Conservation (phyloP, 352 stramenopile species). For the Globisporangium apiculatum region DNA sequence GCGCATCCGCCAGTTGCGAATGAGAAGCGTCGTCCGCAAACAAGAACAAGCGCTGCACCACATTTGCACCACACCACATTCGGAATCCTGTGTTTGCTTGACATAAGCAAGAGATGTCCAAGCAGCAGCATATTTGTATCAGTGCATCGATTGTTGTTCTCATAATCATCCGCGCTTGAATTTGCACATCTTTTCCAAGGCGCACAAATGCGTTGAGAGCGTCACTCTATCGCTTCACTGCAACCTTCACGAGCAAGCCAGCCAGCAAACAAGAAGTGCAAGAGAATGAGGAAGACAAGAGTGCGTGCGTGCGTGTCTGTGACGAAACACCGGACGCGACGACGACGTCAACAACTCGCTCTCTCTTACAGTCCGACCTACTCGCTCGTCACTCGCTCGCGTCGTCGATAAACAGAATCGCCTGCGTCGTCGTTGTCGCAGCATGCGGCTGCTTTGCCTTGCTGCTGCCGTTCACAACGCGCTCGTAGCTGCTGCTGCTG, state of each 20-base stretch:
- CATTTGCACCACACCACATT: not conserved
- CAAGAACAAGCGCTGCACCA: not conserved
- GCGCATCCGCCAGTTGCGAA: not conserved
- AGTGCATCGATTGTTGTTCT: not conserved
- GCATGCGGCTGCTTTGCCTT: slow-evolving; percentile 26
- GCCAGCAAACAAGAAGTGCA: not conserved
- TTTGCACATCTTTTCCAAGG: not conserved
- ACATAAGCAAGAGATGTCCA: no score
- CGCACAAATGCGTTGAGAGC: not conserved
- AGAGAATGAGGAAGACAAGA: slow-evolving; percentile 1
- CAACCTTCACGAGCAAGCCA: not conserved
- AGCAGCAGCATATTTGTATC: not conserved
- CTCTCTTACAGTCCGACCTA: no score
- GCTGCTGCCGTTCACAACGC: slow-evolving; percentile 20
- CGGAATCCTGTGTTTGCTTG: not conserved
- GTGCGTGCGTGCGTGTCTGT: no score
- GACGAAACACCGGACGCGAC: not conserved
- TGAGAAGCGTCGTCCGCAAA: not conserved
- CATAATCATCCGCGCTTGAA: not conserved
- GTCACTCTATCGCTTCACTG: not conserved
- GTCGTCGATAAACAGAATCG: slow-evolving; percentile 68
- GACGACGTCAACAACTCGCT: not conserved
- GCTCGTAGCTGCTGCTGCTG: slow-evolving; percentile 23
- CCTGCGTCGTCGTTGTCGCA: slow-evolving; percentile 23
- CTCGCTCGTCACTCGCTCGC: slow-evolving; percentile 53